These are phyloP conservation scores for Trapa bicornis DNA, from an alignment of 345 rosid genomes.

Conservation along the genomic window DNA sequence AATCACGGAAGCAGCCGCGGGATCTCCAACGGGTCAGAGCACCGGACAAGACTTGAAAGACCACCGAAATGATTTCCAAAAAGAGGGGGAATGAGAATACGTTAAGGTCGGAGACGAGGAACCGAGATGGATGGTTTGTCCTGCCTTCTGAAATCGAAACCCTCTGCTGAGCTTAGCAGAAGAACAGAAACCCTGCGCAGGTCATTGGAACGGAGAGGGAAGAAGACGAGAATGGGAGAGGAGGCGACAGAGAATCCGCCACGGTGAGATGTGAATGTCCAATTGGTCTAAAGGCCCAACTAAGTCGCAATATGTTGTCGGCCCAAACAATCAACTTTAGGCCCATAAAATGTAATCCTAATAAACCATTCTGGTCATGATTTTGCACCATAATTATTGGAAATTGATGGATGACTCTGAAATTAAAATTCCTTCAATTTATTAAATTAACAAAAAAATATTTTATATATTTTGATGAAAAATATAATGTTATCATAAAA, in stretches of 20 bases:
- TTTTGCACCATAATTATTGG: no score
- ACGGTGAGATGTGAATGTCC: neutral
- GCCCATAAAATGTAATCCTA: neutral
- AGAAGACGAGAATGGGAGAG: neutral
- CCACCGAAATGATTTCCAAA: neutral
- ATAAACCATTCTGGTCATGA: no score
- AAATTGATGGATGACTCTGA: no score
- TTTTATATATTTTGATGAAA: no score
- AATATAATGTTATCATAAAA: no score
- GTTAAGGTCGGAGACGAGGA: neutral
- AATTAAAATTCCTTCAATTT: no score
- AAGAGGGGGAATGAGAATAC: neutral
- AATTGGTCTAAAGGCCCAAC: neutral
- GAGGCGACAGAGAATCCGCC: neutral
- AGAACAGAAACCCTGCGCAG: neutral
- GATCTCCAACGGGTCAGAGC: neutral
- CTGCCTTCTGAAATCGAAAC: neutral
- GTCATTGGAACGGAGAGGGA: neutral
- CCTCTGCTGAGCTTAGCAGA: neutral
- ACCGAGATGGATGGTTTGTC: neutral
- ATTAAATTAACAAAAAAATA: no score
- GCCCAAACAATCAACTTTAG: neutral
- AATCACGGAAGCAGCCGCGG: neutral
- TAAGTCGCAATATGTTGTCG: neutral
- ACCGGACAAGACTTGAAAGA: neutral